Conservation (phyloP, 805 yeast genomes). For the Peterozyma xylosa region DNA sequence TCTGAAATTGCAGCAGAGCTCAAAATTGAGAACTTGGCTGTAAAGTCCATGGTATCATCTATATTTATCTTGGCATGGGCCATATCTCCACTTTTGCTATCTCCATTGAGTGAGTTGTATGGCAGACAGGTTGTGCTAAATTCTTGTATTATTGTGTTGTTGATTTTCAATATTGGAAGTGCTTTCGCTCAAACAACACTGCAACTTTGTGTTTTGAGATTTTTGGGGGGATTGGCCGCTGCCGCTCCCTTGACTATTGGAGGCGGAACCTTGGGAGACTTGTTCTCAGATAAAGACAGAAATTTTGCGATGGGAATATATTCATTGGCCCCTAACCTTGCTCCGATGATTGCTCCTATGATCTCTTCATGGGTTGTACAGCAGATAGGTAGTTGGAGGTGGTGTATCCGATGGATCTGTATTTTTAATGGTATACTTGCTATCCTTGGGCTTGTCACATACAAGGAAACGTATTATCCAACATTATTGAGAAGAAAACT, state of each 20-base stretch:
- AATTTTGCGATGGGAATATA: conserved; percentile 50
- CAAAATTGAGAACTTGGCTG: conserved; percentile 29
- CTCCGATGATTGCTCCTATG: not conserved
- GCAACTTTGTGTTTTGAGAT: conserved; percentile 49
- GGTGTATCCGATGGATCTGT: conserved; percentile 55
- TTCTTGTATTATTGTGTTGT: conserved; percentile 38
- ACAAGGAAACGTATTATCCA: conserved; percentile 56
- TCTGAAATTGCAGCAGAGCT: conserved; percentile 36
- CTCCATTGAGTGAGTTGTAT: conserved; percentile 60
- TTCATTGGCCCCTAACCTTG: conserved; percentile 3
- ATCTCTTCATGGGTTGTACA: conserved; percentile 1
- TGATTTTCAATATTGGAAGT: conserved; percentile 47
- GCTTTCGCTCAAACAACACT: conserved; percentile 49
- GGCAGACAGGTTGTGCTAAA: conserved; percentile 56
- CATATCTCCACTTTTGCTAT: conserved; percentile 53
- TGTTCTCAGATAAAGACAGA: conserved; percentile 43
- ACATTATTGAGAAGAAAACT: conserved; percentile 41
- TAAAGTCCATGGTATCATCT: conserved; percentile 48
- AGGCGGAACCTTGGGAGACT: conserved; percentile 60
- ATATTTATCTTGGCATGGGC: conserved; percentile 67
- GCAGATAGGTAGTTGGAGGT: conserved; percentile 37
- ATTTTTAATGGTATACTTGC: conserved; percentile 46
- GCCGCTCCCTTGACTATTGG: conserved; percentile 63
- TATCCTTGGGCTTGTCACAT: conserved; percentile 32
- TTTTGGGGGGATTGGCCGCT: conserved; percentile 58